A percentile compares a stretch with the other conserved stretches of the same genome.
phyloP scores from a whole-genome alignment of 345 rosid genomes.

The Luvunga scandens region DNA sequence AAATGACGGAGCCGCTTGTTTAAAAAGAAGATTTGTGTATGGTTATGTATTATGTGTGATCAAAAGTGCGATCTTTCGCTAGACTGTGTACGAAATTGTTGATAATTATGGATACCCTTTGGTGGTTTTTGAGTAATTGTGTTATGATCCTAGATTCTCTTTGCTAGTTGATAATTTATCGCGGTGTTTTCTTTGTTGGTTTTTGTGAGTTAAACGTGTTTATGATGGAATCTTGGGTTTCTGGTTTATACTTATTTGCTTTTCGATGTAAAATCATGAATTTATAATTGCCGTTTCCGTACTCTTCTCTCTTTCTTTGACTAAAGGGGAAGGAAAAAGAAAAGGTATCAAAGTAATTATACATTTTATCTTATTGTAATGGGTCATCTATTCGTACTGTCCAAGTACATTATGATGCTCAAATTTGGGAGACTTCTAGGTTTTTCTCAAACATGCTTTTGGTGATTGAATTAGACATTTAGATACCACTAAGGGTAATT shows the following conservation, averaged over 20 bases:
- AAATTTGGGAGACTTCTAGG: background rate
- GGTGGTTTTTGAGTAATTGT: background rate
- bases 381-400: background rate
- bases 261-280: background rate
- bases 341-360: background rate
- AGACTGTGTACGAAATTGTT: background rate
- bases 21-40: background rate
- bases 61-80: background rate
- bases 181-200: background rate
- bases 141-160: background rate
- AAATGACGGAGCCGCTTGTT: conserved; percentile 3
- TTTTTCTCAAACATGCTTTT: background rate
- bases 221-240: background rate
- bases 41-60: background rate
- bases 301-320: background rate
- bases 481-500: background rate
- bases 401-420: background rate
- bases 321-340: background rate
- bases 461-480: background rate
- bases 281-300: background rate
- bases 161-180: background rate
- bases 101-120: background rate
- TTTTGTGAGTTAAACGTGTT: background rate
- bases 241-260: background rate
- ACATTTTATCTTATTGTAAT: background rate